Percentiles rank a stretch among this genome's conserved stretches.
Evolutionary conservation across 176 grass and related monocot species (phyloP).

Genomic region (Tuctoria greenei): DNA sequence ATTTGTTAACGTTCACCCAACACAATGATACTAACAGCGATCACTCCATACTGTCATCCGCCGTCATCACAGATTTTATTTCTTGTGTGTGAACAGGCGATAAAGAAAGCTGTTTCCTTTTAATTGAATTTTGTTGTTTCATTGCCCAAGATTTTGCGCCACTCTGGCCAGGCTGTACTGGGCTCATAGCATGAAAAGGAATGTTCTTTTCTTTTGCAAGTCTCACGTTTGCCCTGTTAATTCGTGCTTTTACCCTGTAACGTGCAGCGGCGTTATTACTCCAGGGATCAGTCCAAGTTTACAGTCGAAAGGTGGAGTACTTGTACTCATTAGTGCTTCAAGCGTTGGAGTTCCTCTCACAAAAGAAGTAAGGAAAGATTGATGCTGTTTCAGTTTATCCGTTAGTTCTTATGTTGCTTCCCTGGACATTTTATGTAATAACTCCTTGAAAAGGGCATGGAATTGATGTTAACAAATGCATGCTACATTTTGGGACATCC

Average conservation of each 20-base stretch:
- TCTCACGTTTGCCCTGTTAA: neutral
- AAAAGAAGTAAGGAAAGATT: constrained; percentile 71
- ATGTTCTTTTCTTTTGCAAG: constrained; percentile 18
- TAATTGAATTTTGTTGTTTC: neutral
- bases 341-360: constrained; percentile 74
- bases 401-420: neutral
- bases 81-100: neutral
- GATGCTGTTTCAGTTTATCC: constrained; percentile 11
- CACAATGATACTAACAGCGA: too few species aligned
- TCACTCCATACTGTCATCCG: too few species aligned
- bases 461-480: too few species aligned
- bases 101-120: neutral
- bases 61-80: too few species aligned
- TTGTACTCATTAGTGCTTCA: constrained; percentile 87
- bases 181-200: neutral
- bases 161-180: neutral
- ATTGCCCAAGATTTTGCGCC: neutral
- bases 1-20: too few species aligned
- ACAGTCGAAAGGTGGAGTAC: constrained; percentile 94
- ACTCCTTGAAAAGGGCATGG: too few species aligned
- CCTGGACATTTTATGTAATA: too few species aligned
- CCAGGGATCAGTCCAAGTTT: constrained; percentile 93
- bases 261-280: constrained; percentile 79
- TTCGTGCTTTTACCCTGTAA: neutral
- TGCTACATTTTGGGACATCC: too few species aligned